These are phyloP conservation scores for Magnusiomyces paraingens DNA, from an alignment of 1,139 yeast genomes.

Conservation along the genomic window DNA sequence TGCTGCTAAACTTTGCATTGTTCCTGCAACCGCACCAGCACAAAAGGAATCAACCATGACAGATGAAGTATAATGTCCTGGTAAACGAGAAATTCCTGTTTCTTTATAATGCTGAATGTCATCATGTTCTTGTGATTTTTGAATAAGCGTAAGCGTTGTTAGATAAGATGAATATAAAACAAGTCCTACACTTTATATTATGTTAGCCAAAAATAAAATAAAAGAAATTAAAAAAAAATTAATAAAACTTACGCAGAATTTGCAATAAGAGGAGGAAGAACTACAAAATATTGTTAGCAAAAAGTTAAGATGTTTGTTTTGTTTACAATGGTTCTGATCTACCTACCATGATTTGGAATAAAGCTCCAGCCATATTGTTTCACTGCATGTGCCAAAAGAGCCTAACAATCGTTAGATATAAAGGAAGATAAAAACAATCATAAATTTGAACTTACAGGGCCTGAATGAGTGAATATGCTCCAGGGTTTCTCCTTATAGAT, in stretches of 20 bases:
- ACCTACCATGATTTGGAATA: conserved; percentile 57
- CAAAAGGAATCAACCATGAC: conserved; percentile 54
- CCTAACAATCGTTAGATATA: conserved; percentile 33
- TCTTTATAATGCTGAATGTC: conserved; percentile 1
- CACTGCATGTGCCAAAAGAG: conserved; percentile 63
- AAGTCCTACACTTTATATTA: conserved; percentile 50
- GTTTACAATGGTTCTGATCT: background rate
- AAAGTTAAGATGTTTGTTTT: background rate
- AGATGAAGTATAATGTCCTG: conserved; percentile 22
- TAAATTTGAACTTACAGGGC: conserved; percentile 28
- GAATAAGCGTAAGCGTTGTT: conserved; percentile 29
- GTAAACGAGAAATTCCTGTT: background rate
- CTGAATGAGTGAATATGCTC: conserved; percentile 66
- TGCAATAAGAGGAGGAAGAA: conserved; percentile 80
- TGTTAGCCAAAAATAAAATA: background rate
- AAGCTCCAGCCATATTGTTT: conserved; percentile 79
- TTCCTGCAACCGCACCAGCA: conserved; percentile 84
- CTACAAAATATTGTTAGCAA: conserved; percentile 20
- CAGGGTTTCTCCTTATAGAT: conserved; percentile 46
- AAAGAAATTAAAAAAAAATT: background rate
- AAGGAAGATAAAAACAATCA: background rate
- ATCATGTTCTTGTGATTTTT: conserved; percentile 5
- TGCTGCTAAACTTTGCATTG: conserved; percentile 81
- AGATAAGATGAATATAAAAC: conserved; percentile 79
- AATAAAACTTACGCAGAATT: conserved; percentile 49